Conservation (phyloP, 2,329 filamentous ascomycete species). For the Aspergillus sp. region DNA sequence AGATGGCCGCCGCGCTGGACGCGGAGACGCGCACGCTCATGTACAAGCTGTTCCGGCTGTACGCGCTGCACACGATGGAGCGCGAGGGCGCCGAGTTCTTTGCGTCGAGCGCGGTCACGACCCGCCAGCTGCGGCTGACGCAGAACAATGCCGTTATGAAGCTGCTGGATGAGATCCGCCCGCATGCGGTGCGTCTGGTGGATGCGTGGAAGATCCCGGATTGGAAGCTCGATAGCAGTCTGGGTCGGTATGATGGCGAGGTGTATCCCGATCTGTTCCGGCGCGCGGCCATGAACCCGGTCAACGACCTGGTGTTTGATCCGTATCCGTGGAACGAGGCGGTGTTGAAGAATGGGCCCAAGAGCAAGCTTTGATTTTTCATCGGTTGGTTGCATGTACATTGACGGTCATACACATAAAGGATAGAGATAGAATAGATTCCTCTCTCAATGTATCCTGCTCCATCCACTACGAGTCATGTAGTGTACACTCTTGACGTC, state of each 20-base stretch:
- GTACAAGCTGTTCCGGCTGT: conserved; percentile 66
- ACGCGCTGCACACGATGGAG: conserved; percentile 66
- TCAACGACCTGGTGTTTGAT: conserved; percentile 70
- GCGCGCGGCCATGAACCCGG: conserved; percentile 69
- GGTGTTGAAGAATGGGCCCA: conserved; percentile 57
- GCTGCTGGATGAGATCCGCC: conserved; percentile 68
- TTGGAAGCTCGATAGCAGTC: conserved; percentile 71
- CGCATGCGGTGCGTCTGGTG: conserved; percentile 69
- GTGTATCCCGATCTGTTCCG: conserved; percentile 78
- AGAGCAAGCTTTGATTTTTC: conserved; percentile 37
- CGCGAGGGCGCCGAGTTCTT: conserved; percentile 72
- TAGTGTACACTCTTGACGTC: too few species aligned
- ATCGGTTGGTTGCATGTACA: neutral
- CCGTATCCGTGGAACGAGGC: conserved; percentile 65
- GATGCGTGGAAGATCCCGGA: conserved; percentile 76
- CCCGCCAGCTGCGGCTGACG: conserved; percentile 69
- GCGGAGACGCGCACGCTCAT: conserved; percentile 58
- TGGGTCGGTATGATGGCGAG: conserved; percentile 70
- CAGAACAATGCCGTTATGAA: conserved; percentile 67
- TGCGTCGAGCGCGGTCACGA: conserved; percentile 65
- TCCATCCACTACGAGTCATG: too few species aligned
- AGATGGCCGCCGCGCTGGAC: conserved; percentile 56
- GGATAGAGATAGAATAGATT: too few species aligned
- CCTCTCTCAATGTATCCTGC: too few species aligned
- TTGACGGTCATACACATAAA: too few species aligned